Evolutionary conservation across 768 basidiomycete species (phyloP).

Genomic region (Botryobasidium botryosum): DNA sequence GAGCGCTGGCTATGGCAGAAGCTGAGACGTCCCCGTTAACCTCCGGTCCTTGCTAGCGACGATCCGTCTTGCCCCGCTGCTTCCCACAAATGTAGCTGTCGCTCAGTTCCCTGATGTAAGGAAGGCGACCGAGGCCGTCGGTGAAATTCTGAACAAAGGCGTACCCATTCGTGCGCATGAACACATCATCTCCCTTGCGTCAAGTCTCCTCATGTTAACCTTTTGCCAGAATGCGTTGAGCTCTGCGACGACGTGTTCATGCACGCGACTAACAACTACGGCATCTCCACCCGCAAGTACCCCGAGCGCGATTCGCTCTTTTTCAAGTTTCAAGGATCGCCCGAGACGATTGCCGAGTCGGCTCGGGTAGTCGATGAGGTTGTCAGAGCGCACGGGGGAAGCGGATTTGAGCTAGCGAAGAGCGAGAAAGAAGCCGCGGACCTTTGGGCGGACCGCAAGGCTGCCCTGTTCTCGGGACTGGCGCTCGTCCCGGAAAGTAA

Average conservation of each 20-base stretch:
- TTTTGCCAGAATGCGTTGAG: slow-evolving; percentile 60
- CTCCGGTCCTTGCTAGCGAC: slow-evolving; percentile 49
- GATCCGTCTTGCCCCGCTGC: slow-evolving; percentile 56
- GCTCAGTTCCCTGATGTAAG: slow-evolving; percentile 72
- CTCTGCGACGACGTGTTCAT: slow-evolving; percentile 72
- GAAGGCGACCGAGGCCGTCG: slow-evolving; percentile 61
- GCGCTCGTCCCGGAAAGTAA: slow-evolving; percentile 43
- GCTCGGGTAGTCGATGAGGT: slow-evolving; percentile 43
- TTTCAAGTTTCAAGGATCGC: slow-evolving; percentile 80
- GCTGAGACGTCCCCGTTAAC: no score
- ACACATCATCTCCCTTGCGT: slow-evolving; percentile 1
- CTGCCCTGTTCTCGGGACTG: slow-evolving; percentile 56
- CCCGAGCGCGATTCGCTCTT: slow-evolving; percentile 67
- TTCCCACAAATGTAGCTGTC: slow-evolving; percentile 78
- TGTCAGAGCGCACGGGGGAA: slow-evolving; percentile 48
- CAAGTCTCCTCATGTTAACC: slow-evolving; percentile 1
- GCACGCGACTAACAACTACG: slow-evolving; percentile 53
- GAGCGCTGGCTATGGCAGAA: no score
- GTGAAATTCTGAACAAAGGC: slow-evolving; percentile 61
- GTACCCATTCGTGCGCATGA: slow-evolving; percentile 48
- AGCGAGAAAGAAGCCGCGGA: slow-evolving; percentile 58
- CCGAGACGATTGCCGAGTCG: slow-evolving; percentile 36
- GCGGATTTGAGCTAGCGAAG: slow-evolving; percentile 51
- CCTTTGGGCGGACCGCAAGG: slow-evolving; percentile 77
- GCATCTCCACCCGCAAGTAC: slow-evolving; percentile 37